phyloP scores from a whole-genome alignment of 139 green algal genomes.

The Coccomyxa sp. region DNA sequence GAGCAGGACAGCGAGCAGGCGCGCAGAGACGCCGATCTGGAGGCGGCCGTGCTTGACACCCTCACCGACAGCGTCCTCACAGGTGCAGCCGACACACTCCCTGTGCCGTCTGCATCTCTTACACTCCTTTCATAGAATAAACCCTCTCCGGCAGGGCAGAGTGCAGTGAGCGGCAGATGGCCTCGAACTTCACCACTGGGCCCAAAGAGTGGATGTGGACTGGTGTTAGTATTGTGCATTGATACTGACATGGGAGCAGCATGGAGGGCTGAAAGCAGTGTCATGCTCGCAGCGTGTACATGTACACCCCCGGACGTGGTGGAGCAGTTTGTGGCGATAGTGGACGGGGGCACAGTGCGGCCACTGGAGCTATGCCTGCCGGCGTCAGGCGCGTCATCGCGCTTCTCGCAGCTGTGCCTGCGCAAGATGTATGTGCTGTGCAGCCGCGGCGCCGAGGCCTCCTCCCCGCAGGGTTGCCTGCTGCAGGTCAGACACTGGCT shows the following conservation, averaged over 20 bases:
- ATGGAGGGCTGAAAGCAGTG: not conserved
- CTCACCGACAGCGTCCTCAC: slow-evolving; percentile 68
- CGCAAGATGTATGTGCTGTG: slow-evolving; percentile 81
- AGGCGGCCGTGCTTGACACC: slow-evolving; percentile 64
- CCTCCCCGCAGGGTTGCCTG: slow-evolving; percentile 23
- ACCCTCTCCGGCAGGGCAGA: not conserved
- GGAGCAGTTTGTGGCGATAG: slow-evolving; percentile 47
- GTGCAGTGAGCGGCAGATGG: not conserved
- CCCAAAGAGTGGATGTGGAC: not conserved
- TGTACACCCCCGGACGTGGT: slow-evolving; percentile 38
- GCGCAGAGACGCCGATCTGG: slow-evolving; percentile 53
- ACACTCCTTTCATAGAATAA: not conserved
- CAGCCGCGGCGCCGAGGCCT: slow-evolving; percentile 43
- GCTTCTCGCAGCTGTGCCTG: slow-evolving; percentile 74
- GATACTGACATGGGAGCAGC: too few relatives aligned
- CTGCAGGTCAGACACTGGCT: slow-evolving; percentile 35
- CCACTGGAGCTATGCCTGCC: slow-evolving; percentile 19
- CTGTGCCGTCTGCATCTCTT: not conserved
- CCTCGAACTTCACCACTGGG: not conserved
- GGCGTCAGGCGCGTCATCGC: slow-evolving; percentile 25
- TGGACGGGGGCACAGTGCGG: slow-evolving; percentile 51
- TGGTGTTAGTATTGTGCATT: too few relatives aligned
- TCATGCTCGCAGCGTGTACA: slow-evolving; percentile 19
- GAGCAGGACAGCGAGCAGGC: not conserved
- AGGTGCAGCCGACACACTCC: not conserved